A percentile compares a stretch with the other conserved stretches of the same genome.
Evolutionary conservation across 306 rosid genomes (phyloP).

Genomic region (Sicyos edulis): DNA sequence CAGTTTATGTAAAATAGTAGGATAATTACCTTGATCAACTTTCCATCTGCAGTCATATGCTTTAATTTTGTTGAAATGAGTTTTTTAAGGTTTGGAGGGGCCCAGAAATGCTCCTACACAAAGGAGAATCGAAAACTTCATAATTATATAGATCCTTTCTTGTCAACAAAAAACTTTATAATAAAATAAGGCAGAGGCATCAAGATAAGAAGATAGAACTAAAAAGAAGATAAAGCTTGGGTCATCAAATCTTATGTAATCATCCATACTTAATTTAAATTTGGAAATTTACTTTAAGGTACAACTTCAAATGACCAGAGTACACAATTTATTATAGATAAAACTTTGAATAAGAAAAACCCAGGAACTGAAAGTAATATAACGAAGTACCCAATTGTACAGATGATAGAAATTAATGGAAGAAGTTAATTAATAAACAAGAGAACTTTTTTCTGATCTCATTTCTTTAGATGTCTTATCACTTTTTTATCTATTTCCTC

Average conservation of each 20-base stretch:
- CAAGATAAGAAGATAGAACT: not conserved
- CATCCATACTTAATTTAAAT: too few species aligned
- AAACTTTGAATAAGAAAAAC: constrained; percentile 6
- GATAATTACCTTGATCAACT: constrained; percentile 61
- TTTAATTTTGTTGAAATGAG: constrained; percentile 65
- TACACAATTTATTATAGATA: not conserved
- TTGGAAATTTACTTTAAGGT: not conserved
- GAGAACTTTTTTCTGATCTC: not conserved
- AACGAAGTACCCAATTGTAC: not conserved
- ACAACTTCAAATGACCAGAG: constrained; percentile 8
- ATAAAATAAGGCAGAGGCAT: constrained; percentile 8
- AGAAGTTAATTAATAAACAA: constrained; percentile 8
- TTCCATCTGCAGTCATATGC: constrained; percentile 71
- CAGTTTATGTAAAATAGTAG: not conserved
- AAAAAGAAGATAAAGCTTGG: not conserved
- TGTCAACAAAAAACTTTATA: not conserved
- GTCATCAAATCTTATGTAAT: not conserved
- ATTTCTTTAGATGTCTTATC: not conserved
- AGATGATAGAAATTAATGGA: not conserved
- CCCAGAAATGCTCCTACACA: constrained; percentile 61
- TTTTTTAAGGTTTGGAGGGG: constrained; percentile 70
- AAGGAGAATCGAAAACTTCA: constrained; percentile 20
- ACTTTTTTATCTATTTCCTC: not conserved
- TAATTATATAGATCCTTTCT: constrained; percentile 21
- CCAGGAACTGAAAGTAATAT: not conserved